Conservation (phyloP, 2,329 filamentous ascomycete species). For the Herpotrichia juniperi region DNA sequence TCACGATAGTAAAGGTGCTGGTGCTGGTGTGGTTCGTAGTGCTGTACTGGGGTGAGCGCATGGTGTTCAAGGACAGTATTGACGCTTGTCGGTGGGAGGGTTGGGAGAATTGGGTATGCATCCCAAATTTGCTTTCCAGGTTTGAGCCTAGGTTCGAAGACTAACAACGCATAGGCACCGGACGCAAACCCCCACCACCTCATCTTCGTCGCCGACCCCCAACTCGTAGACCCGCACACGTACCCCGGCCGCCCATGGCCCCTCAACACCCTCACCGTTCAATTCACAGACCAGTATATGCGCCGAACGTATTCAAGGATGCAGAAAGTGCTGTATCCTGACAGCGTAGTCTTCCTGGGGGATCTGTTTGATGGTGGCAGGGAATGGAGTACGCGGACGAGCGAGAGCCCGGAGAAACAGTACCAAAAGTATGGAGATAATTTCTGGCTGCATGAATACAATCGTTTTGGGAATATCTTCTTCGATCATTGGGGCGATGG, state of each 20-base stretch:
- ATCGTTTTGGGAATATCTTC: constrained; percentile 86
- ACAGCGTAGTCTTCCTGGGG: constrained; percentile 88
- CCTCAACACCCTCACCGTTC: constrained; percentile 68
- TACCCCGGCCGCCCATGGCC: constrained; percentile 84
- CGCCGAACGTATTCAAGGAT: constrained; percentile 80
- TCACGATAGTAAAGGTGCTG: constrained; percentile 55
- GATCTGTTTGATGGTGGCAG: constrained; percentile 95
- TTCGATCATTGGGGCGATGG: constrained; percentile 70
- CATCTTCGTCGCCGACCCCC: constrained; percentile 85
- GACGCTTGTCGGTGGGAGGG: constrained; percentile 77
- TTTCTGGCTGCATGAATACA: constrained; percentile 88
- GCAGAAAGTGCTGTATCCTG: constrained; percentile 77
- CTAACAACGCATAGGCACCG: constrained; percentile 64
- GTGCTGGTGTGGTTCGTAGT: constrained; percentile 76
- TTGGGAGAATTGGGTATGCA: constrained; percentile 90
- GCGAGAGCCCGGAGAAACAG: constrained; percentile 66
- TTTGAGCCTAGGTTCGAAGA: constrained; percentile 6
- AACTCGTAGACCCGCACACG: constrained; percentile 92
- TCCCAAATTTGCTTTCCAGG: constrained; percentile 6
- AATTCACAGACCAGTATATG: constrained; percentile 89
- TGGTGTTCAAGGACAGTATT: constrained; percentile 74
- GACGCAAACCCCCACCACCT: constrained; percentile 82
- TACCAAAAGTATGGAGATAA: constrained; percentile 77
- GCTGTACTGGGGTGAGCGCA: constrained; percentile 85
- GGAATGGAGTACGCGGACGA: constrained; percentile 79